Base-by-base conservation (phyloP, 2,329 filamentous ascomycete genomes). In the Cladosporium halotolerans region DNA sequence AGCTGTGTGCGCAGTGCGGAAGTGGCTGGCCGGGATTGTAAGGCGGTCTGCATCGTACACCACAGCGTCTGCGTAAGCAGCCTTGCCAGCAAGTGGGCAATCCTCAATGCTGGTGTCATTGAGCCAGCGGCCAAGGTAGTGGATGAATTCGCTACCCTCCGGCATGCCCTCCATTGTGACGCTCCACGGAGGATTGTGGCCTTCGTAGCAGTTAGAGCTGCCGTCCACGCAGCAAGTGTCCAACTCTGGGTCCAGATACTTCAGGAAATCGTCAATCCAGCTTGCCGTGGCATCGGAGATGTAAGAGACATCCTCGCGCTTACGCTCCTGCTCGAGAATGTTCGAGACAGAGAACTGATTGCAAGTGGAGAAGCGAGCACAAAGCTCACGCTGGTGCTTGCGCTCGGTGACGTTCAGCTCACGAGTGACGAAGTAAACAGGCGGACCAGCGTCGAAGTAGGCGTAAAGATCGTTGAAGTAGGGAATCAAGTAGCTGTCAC, bases 391-490 rank as follows among this genome's bases (percentile, higher is more conserved):
- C 69, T 99, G 95, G 56, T 89, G 81, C 33, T 74, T 66, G 32
- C 89, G 80, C 56, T 87, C 73, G 0, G 92, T 95, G 13, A 85
- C 79, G 62, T 97, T 93, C 42, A 93, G 76, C 45, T 86, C 81
- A 16, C 85, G 83, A 2, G 91, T 89, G 43, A 99, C 89, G 68
- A 99, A 99, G 70, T 97, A 99, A 7, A 99, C 90, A 0, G 93
- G 93, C 45, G 93, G 92, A 0, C 93, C 95, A 13, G 84, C 85
- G 56, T 91, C 88, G 62, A 97, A 86, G 68, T 99, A 99, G 55
- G 84, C 83, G 68, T 96, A 95, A 31, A 99, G 76, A 67, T 99
- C 93, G 65, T 97, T 90, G 72, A 99, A 99, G 70, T 96, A 99
- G 9, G 87, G 83, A 57, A 99, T 96, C 47, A 99, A 76, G 68